Percentiles rank a stretch among this genome's conserved stretches.
These are phyloP conservation scores for Pythium periplocum DNA, from an alignment of 352 stramenopile species.

Conservation along the genomic window DNA sequence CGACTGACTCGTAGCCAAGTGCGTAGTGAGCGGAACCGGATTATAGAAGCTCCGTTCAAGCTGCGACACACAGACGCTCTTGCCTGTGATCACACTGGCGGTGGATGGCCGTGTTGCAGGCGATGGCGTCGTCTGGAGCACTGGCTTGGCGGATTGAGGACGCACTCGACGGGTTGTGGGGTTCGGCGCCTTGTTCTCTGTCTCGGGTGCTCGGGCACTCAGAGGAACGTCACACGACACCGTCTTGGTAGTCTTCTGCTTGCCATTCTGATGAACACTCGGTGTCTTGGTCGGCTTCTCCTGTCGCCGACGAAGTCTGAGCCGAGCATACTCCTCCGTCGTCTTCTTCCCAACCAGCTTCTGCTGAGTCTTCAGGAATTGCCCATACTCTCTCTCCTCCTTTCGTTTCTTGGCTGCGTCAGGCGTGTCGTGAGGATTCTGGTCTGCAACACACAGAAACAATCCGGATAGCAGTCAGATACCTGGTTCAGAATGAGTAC, in stretches of 20 bases:
- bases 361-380: conserved; percentile 29
- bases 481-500: too few species aligned
- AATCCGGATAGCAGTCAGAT: too few species aligned
- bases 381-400: conserved; percentile 21
- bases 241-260: conserved; percentile 1
- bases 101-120: background rate
- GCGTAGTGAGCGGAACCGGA: conserved; percentile 9
- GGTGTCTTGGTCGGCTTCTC: conserved; percentile 23
- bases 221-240: conserved; percentile 1
- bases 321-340: conserved; percentile 37
- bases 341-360: conserved; percentile 47
- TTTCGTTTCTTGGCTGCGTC: background rate
- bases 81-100: conserved; percentile 7
- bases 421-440: too few species aligned
- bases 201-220: background rate
- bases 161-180: conserved; percentile 6
- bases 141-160: conserved; percentile 46
- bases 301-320: conserved; percentile 38
- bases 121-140: conserved; percentile 16
- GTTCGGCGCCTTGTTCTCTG: background rate
- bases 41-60: conserved; percentile 34
- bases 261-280: conserved; percentile 46
- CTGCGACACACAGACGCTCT: conserved; percentile 24
- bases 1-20: conserved; percentile 19
- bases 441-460: too few species aligned